These are phyloP conservation scores for Danielia reshetovae DNA, from an alignment of 805 yeast species.

Conservation along the genomic window DNA sequence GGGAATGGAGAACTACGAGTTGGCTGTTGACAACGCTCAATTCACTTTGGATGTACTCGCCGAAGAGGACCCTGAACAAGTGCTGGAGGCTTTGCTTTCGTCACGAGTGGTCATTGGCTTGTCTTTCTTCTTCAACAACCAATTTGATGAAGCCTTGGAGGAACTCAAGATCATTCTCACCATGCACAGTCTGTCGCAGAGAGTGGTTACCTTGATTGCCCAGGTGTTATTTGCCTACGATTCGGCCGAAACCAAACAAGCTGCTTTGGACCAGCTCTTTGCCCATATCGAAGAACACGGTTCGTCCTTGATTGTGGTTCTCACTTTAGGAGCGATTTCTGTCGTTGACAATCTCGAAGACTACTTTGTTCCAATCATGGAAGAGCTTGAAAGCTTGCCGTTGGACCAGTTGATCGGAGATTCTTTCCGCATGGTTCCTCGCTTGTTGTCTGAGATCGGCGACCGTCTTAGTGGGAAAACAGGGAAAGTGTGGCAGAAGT, in stretches of 20 bases:
- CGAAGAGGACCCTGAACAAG: constrained; percentile 22
- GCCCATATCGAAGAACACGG: constrained; percentile 61
- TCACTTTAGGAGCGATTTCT: constrained; percentile 77
- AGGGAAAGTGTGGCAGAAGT: constrained; percentile 54
- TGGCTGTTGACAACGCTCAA: constrained; percentile 60
- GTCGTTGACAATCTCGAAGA: constrained; percentile 58
- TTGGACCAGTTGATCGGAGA: constrained; percentile 49
- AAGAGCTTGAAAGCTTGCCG: constrained; percentile 56
- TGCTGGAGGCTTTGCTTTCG: constrained; percentile 43
- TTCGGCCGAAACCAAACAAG: constrained; percentile 72
- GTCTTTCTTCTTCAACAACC: constrained; percentile 56
- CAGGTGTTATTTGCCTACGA: constrained; percentile 77
- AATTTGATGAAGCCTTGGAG: constrained; percentile 62
- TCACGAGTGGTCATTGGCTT: constrained; percentile 71
- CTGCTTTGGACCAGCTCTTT: constrained; percentile 81
- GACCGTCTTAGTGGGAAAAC: constrained; percentile 28
- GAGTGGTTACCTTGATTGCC: constrained; percentile 67
- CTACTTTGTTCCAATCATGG: constrained; percentile 59
- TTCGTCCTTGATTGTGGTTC: constrained; percentile 58
- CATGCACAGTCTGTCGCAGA: constrained; percentile 51
- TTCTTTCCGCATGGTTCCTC: constrained; percentile 52
- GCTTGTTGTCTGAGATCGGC: constrained; percentile 50
- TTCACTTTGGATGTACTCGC: constrained; percentile 48
- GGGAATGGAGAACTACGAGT: constrained; percentile 52
- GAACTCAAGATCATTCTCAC: constrained; percentile 62